phyloP scores from a whole-genome alignment of 441 rosid genomes.

The Dalechampia spathulata region DNA sequence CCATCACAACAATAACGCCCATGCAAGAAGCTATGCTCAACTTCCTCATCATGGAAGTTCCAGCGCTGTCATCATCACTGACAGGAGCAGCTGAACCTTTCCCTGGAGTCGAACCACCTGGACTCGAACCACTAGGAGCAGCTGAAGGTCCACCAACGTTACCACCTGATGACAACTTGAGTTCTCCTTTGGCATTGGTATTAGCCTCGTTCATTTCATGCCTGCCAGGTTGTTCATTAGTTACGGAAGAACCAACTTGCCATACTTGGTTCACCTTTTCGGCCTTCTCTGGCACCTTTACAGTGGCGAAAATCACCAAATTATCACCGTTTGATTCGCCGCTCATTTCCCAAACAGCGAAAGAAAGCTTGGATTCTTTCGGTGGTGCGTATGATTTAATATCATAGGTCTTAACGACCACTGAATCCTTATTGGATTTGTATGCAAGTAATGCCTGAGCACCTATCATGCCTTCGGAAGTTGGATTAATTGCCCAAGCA shows the following conservation, averaged over 20 bases:
- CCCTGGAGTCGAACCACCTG: background rate
- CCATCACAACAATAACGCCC: constrained; percentile 1
- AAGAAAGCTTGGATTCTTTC: constrained; percentile 26
- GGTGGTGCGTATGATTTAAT: constrained; percentile 21
- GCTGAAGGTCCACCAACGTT: background rate
- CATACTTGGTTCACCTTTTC: constrained; percentile 55
- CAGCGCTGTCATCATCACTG: background rate
- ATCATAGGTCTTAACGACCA: constrained; percentile 35
- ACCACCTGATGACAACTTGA: constrained; percentile 22
- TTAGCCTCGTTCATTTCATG: constrained; percentile 31
- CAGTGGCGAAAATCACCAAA: constrained; percentile 30
- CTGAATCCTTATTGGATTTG: constrained; percentile 24
- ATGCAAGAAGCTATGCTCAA: background rate
- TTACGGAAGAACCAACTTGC: constrained; percentile 53
- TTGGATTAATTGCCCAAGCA: constrained; percentile 78
- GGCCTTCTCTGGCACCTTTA: constrained; percentile 41
- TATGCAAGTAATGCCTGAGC: constrained; percentile 59
- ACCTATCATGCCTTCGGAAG: constrained; percentile 43
- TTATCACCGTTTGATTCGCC: constrained; percentile 23
- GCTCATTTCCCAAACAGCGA: constrained; percentile 36
- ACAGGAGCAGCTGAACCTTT: background rate
- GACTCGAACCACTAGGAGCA: background rate
- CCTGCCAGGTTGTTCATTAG: constrained; percentile 18
- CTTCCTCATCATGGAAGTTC: background rate
- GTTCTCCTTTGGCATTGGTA: constrained; percentile 23